Evolutionary conservation across 257 asterid genomes (phyloP).

Genomic region (Lavandula angustifolia): DNA sequence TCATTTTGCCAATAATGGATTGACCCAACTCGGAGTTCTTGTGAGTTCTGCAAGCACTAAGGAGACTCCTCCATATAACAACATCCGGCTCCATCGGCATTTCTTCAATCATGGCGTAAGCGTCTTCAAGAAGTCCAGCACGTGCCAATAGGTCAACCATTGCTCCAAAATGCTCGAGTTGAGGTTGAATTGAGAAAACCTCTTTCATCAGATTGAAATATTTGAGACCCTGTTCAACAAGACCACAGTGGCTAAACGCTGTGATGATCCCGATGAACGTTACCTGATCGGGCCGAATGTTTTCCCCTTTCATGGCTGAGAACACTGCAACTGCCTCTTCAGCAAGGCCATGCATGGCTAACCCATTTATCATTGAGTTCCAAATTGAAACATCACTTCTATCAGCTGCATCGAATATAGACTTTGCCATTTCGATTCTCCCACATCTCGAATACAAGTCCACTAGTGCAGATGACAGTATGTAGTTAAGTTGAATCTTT

Average conservation of each 20-base stretch:
- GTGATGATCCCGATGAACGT: conserved; percentile 72
- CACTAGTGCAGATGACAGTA: conserved; percentile 67
- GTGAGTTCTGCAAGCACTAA: conserved; percentile 71
- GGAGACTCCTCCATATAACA: conserved; percentile 72
- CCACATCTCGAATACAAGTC: conserved; percentile 92
- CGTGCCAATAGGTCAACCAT: conserved; percentile 76
- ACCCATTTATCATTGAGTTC: conserved; percentile 77
- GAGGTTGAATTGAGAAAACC: conserved; percentile 51
- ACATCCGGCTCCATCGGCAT: conserved; percentile 74
- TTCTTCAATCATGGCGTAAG: conserved; percentile 53
- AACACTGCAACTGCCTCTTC: conserved; percentile 55
- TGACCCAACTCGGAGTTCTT: conserved; percentile 60
- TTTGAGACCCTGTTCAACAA: conserved; percentile 59
- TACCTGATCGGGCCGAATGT: conserved; percentile 55
- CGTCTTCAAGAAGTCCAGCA: conserved; percentile 69
- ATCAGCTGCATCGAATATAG: conserved; percentile 43
- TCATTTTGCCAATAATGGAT: conserved; percentile 47
- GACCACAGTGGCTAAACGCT: conserved; percentile 72
- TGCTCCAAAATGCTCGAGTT: conserved; percentile 81
- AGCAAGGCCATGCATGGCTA: conserved; percentile 72
- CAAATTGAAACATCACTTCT: conserved; percentile 58
- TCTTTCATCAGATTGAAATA: conserved; percentile 63
- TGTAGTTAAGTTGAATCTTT: conserved; percentile 54
- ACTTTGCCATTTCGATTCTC: conserved; percentile 57
- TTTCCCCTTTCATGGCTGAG: conserved; percentile 47